Conservation (phyloP, 345 rosid species). For the Abelmoschus esculentus region DNA sequence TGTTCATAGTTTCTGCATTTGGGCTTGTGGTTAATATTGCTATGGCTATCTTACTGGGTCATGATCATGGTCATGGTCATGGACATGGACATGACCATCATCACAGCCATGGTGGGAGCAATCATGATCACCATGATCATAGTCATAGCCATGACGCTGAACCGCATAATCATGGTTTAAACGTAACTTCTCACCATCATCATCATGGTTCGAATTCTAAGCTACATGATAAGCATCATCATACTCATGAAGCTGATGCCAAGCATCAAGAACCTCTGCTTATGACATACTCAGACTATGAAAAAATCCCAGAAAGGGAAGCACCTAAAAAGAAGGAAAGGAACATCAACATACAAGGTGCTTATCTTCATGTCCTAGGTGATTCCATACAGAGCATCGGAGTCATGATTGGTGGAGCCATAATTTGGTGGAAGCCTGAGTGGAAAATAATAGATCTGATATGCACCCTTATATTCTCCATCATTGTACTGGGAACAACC, state of each 20-base stretch:
- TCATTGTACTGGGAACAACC: neutral
- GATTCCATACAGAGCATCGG: neutral
- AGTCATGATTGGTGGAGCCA: neutral
- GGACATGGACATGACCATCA: neutral
- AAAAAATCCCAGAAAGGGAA: neutral
- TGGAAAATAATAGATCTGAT: neutral
- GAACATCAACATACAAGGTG: neutral
- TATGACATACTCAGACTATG: neutral
- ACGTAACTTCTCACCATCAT: neutral
- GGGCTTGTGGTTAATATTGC: neutral
- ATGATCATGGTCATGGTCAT: neutral
- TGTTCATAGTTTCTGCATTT: neutral
- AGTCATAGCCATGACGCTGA: neutral
- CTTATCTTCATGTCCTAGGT: conserved; percentile 1
- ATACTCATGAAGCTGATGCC: neutral
- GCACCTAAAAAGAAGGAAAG: neutral
- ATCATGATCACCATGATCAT: neutral
- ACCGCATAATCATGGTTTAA: neutral
- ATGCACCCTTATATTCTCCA: neutral
- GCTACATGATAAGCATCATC: neutral
- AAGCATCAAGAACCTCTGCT: neutral
- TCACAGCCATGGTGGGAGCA: neutral
- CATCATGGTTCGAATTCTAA: neutral
- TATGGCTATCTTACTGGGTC: neutral
- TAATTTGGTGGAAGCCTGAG: neutral